A percentile compares a stretch with the other conserved stretches of the same genome.
Evolutionary conservation across 108 stramenopile genomes (phyloP).

Genomic region (Cyclostephanos invisitatus): DNA sequence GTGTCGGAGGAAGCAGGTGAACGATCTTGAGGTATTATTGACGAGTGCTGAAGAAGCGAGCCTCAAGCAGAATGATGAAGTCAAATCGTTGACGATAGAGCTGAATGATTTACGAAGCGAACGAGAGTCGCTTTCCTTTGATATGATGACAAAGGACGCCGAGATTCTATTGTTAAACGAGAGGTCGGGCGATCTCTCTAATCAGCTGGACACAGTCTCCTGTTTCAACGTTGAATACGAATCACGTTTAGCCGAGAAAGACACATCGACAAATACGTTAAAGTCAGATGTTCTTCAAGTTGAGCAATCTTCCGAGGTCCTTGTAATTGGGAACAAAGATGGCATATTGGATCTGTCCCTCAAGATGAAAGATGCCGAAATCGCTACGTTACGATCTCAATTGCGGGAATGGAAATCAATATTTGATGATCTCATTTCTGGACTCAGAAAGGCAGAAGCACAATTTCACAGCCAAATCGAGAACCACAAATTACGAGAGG

Average conservation of each 20-base stretch:
- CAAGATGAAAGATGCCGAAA: constrained; percentile 15
- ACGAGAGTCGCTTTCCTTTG: neutral
- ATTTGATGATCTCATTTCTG: constrained; percentile 6
- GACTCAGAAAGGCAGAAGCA: constrained; percentile 9
- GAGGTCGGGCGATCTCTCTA: no score
- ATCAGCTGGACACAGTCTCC: no score
- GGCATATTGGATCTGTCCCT: neutral
- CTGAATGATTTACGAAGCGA: neutral
- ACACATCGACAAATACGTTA: no score
- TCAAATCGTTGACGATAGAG: neutral
- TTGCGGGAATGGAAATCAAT: neutral
- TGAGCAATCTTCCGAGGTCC: neutral
- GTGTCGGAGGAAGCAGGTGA: constrained; percentile 9
- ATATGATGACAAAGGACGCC: no score
- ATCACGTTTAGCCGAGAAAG: no score
- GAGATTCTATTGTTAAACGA: no score
- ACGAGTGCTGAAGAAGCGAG: neutral
- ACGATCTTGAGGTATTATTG: neutral
- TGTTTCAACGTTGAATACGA: no score
- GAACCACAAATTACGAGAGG: neutral
- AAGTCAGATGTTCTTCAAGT: neutral
- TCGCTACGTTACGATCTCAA: neutral
- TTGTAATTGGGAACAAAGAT: neutral
- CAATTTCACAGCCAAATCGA: constrained; percentile 5
- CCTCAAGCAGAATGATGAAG: neutral